phyloP scores from a whole-genome alignment of 2,329 filamentous ascomycete species.

The Fonsecaea monophora region DNA sequence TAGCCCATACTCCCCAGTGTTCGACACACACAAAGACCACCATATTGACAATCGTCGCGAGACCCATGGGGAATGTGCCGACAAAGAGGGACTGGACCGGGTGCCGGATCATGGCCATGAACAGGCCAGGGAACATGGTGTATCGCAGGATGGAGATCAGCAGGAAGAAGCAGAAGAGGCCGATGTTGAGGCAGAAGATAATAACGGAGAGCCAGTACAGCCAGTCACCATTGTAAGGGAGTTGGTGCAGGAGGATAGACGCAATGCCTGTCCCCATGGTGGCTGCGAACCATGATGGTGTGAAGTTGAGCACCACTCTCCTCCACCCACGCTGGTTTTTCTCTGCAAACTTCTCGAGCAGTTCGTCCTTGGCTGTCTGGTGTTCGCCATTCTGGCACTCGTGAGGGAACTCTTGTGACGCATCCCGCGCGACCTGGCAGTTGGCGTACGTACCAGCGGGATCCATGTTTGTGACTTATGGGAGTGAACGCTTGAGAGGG shows the following conservation, averaged over 20 bases:
- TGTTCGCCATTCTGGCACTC: constrained; percentile 12
- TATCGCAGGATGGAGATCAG: constrained; percentile 66
- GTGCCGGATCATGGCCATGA: constrained; percentile 68
- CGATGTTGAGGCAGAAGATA: constrained; percentile 66
- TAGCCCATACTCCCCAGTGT: constrained; percentile 62
- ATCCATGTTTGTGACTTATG: constrained; percentile 15
- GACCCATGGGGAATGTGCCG: constrained; percentile 69
- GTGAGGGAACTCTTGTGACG: constrained; percentile 8
- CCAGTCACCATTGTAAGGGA: constrained; percentile 66
- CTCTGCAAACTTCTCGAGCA: constrained; percentile 36
- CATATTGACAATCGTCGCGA: constrained; percentile 70
- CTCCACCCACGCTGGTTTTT: constrained; percentile 43
- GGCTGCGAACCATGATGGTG: constrained; percentile 65
- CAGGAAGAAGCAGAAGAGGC: constrained; percentile 63
- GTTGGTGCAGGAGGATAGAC: constrained; percentile 66
- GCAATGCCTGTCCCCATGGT: constrained; percentile 73
- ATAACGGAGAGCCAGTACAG: constrained; percentile 59
- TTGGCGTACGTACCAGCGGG: constrained; percentile 24
- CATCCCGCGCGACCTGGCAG: constrained; percentile 10
- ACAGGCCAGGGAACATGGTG: constrained; percentile 67
- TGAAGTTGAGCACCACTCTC: constrained; percentile 54
- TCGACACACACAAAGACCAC: constrained; percentile 64
- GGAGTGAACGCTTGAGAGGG: not conserved
- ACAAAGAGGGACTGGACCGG: constrained; percentile 70
- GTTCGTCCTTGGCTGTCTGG: constrained; percentile 16